phyloP scores from a whole-genome alignment of 2,329 filamentous ascomycete genomes.

The Aspergillus udagawae region DNA sequence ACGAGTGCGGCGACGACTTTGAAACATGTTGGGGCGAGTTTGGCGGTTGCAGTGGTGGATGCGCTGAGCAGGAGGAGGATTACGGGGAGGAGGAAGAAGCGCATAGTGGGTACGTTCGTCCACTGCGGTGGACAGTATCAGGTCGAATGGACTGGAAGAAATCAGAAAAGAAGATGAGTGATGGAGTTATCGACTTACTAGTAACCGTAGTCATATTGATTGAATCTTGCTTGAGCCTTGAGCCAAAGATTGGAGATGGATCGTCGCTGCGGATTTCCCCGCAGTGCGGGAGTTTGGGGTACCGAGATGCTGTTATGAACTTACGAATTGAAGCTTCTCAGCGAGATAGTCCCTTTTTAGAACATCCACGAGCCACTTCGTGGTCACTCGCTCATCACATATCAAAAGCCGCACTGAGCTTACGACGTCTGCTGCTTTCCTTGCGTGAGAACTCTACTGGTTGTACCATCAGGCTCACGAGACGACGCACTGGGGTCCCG shows the following conservation, averaged over 20 bases:
- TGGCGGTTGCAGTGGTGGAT: conserved; percentile 16
- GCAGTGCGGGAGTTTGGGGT: not conserved
- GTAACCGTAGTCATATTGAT: not conserved
- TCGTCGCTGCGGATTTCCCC: not conserved
- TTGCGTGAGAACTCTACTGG: not conserved
- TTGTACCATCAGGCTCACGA: too few relatives aligned
- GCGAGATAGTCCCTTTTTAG: too few relatives aligned
- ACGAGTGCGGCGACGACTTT: conserved; percentile 73
- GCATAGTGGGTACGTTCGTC: conserved; percentile 15
- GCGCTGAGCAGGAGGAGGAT: conserved; percentile 17
- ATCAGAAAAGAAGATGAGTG: not conserved
- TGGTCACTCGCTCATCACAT: not conserved
- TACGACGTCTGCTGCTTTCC: not conserved
- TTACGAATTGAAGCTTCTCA: not conserved
- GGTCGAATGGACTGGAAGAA: not conserved
- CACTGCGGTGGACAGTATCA: not conserved
- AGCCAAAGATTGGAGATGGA: not conserved
- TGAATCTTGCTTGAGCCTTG: not conserved
- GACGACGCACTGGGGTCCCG: too few relatives aligned
- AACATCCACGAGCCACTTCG: not conserved
- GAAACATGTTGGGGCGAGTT: conserved; percentile 63
- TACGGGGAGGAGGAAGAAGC: conserved; percentile 11
- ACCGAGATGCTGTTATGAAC: not conserved
- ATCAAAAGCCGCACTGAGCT: not conserved
- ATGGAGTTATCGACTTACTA: not conserved